phyloP scores from a whole-genome alignment of 1,139 yeast species.

The Debaryomycetaceae sp. region DNA sequence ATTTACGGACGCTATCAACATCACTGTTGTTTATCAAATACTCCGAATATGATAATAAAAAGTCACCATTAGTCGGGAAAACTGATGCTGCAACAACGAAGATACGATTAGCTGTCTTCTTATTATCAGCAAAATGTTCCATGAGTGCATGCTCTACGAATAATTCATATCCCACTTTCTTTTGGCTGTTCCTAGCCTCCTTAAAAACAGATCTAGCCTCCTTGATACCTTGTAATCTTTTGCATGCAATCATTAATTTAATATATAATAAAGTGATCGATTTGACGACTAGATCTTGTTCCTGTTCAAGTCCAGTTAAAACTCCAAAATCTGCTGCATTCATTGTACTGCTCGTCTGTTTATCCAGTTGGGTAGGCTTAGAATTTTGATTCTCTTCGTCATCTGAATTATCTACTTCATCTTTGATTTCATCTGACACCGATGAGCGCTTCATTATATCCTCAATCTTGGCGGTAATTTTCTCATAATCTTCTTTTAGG shows the following conservation, averaged over 20 bases:
- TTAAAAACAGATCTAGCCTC: slow-evolving; percentile 72
- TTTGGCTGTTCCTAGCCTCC: slow-evolving; percentile 49
- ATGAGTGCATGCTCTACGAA: slow-evolving; percentile 80
- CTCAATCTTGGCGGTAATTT: slow-evolving; percentile 20
- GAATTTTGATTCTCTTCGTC: slow-evolving; percentile 11
- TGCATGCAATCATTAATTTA: slow-evolving; percentile 57
- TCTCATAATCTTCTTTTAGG: slow-evolving; percentile 32
- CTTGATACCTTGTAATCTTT: slow-evolving; percentile 61
- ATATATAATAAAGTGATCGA: slow-evolving; percentile 52
- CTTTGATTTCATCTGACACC: slow-evolving; percentile 7
- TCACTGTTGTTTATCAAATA: slow-evolving; percentile 73
- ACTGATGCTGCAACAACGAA: slow-evolving; percentile 76
- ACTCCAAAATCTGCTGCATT: slow-evolving; percentile 18
- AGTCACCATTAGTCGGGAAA: slow-evolving; percentile 56
- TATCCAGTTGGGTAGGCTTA: slow-evolving; percentile 3
- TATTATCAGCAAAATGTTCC: slow-evolving; percentile 68
- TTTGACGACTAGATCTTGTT: slow-evolving; percentile 24
- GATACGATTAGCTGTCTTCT: slow-evolving; percentile 70
- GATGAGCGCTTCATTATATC: slow-evolving; percentile 17
- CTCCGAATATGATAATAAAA: slow-evolving; percentile 66
- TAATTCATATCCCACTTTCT: slow-evolving; percentile 64
- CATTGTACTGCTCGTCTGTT: slow-evolving; percentile 8
- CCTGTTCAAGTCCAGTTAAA: slow-evolving; percentile 19
- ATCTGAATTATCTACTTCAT: slow-evolving; percentile 15
- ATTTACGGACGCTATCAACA: slow-evolving; percentile 60